These are phyloP conservation scores for Rhododendron kiyosumense DNA, from an alignment of 148 eudicot genomes.

Conservation along the genomic window DNA sequence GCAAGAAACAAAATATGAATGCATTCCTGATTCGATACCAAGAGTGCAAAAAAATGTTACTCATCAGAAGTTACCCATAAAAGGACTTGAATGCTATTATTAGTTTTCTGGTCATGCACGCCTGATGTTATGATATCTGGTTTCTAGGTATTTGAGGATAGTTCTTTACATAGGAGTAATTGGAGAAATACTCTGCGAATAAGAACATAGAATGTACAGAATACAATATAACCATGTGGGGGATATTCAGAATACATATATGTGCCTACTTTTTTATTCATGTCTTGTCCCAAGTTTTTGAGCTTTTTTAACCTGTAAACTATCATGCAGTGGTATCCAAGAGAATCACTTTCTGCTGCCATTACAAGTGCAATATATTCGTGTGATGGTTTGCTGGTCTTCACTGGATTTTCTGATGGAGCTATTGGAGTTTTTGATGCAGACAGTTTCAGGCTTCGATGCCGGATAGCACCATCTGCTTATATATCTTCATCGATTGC, in stretches of 20 bases:
- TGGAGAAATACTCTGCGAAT: neutral
- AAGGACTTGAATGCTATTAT: neutral
- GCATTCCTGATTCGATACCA: neutral
- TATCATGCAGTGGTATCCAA: slow-evolving; percentile 48
- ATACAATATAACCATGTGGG: neutral
- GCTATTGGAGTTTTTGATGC: slow-evolving; percentile 58
- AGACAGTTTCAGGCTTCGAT: slow-evolving; percentile 46
- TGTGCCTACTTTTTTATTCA: neutral
- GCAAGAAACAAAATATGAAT: neutral
- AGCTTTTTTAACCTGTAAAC: neutral
- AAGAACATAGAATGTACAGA: neutral
- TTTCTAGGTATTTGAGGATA: neutral
- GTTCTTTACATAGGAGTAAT: neutral
- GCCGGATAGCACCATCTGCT: slow-evolving; percentile 45
- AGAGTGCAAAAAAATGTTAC: neutral
- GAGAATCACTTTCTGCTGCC: slow-evolving; percentile 45
- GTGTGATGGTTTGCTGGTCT: slow-evolving; percentile 41
- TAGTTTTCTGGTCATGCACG: neutral
- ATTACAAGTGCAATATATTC: slow-evolving; percentile 54
- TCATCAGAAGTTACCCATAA: neutral
- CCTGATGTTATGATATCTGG: neutral
- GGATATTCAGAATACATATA: neutral
- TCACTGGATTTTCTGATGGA: slow-evolving; percentile 51
- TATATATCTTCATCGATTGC: slow-evolving; percentile 38
- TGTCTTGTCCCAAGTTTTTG: neutral